Evolutionary conservation across 2,329 filamentous ascomycete species (phyloP).

Genomic region (Calonectria hongkongensis): DNA sequence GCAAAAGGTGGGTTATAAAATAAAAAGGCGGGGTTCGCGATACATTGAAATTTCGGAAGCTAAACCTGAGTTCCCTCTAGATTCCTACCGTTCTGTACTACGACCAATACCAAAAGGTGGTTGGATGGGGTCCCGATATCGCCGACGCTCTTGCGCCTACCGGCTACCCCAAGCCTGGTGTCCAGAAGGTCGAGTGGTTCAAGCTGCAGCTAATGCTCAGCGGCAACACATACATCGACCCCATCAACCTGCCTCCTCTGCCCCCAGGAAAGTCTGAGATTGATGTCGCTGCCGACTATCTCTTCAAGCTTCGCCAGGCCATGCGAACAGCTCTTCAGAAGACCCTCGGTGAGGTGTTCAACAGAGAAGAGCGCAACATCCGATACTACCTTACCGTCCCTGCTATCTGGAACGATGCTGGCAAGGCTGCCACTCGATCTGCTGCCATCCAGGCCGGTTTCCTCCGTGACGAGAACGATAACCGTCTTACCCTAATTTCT

Average conservation of each 20-base stretch:
- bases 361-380: constrained; percentile 97
- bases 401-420: constrained; percentile 99
- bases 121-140: constrained; percentile 99
- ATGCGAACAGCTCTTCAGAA: constrained; percentile 98
- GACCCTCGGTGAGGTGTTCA: constrained; percentile 97
- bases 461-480: constrained; percentile 97
- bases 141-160: constrained; percentile 97
- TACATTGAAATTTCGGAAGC: constrained; percentile 6
- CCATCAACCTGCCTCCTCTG: constrained; percentile 97
- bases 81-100: constrained; percentile 99
- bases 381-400: constrained; percentile 99
- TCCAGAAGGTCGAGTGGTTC: constrained; percentile 99
- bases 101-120: constrained; percentile 99
- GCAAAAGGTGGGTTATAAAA: constrained; percentile 84
- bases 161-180: constrained; percentile 96
- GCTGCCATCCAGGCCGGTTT: constrained; percentile 98
- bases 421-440: constrained; percentile 95
- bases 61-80: constrained; percentile 66
- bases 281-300: constrained; percentile 98
- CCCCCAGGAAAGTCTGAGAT: constrained; percentile 99
- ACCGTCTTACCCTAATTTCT: constrained; percentile 93
- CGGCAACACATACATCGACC: constrained; percentile 99
- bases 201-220: constrained; percentile 99
- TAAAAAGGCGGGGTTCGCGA: not conserved
- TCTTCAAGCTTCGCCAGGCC: constrained; percentile 97